Conservation (phyloP, 2,329 filamentous ascomycete species). For the Ambrosiella beaveri region DNA sequence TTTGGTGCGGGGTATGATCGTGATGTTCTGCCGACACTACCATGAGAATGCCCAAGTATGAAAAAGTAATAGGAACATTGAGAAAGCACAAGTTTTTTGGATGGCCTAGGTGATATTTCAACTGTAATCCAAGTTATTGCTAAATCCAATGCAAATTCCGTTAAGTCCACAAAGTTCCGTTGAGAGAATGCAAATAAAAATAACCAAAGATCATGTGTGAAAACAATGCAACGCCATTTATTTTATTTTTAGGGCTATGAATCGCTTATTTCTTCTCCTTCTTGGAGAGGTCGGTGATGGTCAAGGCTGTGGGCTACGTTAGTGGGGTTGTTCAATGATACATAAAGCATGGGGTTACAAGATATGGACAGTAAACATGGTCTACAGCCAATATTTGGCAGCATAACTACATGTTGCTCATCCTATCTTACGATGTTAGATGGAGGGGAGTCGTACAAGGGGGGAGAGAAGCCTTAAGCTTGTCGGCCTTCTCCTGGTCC, state of each 20-base stretch:
- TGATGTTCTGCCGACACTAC: too few species aligned
- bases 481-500: conserved; percentile 98
- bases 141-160: too few species aligned
- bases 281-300: conserved; percentile 37
- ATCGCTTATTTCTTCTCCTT: conserved; percentile 25
- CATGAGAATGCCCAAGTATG: too few species aligned
- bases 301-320: conserved; percentile 25
- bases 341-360: too few species aligned
- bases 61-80: too few species aligned
- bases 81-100: too few species aligned
- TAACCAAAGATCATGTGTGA: background rate
- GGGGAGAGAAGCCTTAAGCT: conserved; percentile 97
- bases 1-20: too few species aligned
- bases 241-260: conserved; percentile 13
- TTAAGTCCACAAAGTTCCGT: background rate
- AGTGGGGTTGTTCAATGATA: background rate
- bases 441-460: conserved; percentile 53
- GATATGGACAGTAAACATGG: too few species aligned
- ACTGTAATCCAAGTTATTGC: too few species aligned
- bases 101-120: too few species aligned
- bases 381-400: background rate
- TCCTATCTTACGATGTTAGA: background rate
- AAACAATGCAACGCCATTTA: conserved; percentile 14
- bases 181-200: background rate
- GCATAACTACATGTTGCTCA: background rate